Base-by-base conservation (phyloP, 2,329 filamentous ascomycete genomes). In the Sporothrix dimorphospora region DNA sequence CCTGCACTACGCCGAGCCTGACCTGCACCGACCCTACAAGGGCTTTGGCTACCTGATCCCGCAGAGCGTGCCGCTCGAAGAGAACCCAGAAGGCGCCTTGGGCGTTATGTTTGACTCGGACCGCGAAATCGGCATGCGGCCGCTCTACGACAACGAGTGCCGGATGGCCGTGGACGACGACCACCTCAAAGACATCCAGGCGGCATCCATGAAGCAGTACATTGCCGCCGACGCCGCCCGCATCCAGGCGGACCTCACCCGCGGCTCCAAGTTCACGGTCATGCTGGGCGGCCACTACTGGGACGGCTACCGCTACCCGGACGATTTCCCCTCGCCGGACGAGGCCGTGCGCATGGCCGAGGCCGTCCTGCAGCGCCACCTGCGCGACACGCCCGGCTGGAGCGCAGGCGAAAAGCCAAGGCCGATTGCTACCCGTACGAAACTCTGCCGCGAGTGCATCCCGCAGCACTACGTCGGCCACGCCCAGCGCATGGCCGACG, bases 261-360 rank as follows among this genome's bases (percentile, higher is more conserved):
- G 53, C 49, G 59, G 71, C 53, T 97, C 94, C 16, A 97, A 97
- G 80, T 82, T 98, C 70, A 97, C 95, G 19, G 92, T 98, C 76
- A 97, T 99, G 90, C 84, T 99, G 72, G 96, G 96, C 73, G 96
- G 96, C 1, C 94, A 98, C 82, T 94, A 93, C 87, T 98, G 93
- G 93, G 86, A 94, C 79, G 87, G 84, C 72, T 77, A 75, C 61
- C 77, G 74, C 34, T 61, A 70, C 1, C 69, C 77, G 0, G 69
- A 72, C 11, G 82, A 84, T 51, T 88, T 88, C 72, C 94, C 94
- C 0, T 83, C 87, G 68, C 85, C 90, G 74, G 84, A 90, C 16
- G 86, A 92, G 75, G 94, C 89, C 19, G 82, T 92, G 34, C 79
- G 81, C 6, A 91, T 95, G 87, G 94, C 94, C 45, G 87, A 88